Percentiles rank a stretch among this genome's conserved stretches.
These are phyloP conservation scores for Allium fistulosum DNA, from an alignment of 106 monocot species.

Conservation along the genomic window DNA sequence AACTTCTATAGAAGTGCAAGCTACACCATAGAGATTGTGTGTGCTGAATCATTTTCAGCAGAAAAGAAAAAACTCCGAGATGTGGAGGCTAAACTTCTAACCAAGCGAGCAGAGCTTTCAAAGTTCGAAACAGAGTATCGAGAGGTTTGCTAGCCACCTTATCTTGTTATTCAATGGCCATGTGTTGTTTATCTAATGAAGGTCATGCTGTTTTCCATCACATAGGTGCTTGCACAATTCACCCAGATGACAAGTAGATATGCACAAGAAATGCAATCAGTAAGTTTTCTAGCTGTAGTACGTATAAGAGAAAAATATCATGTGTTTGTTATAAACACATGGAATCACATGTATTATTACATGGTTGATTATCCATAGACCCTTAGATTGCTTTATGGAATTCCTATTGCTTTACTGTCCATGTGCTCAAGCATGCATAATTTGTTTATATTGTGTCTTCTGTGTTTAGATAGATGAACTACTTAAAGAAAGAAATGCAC, in stretches of 20 bases:
- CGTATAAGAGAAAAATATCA: background rate
- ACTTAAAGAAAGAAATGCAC: conserved; percentile 61
- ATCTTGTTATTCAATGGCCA: conserved; percentile 2
- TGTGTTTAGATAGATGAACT: conserved; percentile 74
- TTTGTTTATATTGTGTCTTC: background rate
- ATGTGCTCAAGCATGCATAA: background rate
- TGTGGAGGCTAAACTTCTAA: conserved; percentile 71
- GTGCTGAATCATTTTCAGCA: conserved; percentile 60
- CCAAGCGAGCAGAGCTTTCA: conserved; percentile 80
- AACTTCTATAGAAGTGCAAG: conserved; percentile 87
- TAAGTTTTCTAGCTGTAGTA: conserved; percentile 22
- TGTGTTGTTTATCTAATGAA: background rate
- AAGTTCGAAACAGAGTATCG: conserved; percentile 94
- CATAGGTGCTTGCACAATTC: conserved; percentile 76
- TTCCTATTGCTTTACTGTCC: background rate
- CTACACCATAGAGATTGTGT: conserved; percentile 81
- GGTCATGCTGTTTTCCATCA: background rate
- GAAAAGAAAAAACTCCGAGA: conserved; percentile 71
- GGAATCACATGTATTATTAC: background rate
- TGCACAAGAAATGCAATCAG: conserved; percentile 79
- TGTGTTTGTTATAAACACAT: too few species aligned
- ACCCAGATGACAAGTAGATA: conserved; percentile 93
- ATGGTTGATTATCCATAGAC: background rate
- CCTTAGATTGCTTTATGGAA: background rate
- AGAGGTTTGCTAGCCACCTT: conserved; percentile 35